phyloP scores from a whole-genome alignment of 495 filamentous ascomycete species.

The Neurospora sp. region DNA sequence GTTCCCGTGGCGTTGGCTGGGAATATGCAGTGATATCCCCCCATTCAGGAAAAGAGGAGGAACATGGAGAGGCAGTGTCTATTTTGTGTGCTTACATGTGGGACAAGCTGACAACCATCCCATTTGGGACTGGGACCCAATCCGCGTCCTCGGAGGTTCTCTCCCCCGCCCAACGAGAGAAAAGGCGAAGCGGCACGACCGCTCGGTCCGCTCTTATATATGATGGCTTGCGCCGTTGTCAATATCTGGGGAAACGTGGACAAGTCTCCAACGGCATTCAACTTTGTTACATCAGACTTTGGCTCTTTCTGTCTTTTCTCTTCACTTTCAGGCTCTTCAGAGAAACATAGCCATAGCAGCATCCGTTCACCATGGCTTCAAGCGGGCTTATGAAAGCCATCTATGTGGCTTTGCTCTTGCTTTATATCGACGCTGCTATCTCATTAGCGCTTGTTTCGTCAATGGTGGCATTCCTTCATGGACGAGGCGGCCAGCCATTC shows the following conservation, averaged over 20 bases:
- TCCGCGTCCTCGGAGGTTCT: background rate
- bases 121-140: background rate
- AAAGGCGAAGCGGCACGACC: background rate
- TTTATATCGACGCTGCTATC: slow-evolving; percentile 34
- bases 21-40: background rate
- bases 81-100: background rate
- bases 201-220: background rate
- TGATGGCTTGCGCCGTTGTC: background rate
- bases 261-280: background rate
- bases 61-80: background rate
- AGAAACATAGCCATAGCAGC: background rate
- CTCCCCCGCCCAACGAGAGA: background rate
- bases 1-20: background rate
- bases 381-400: slow-evolving; percentile 8
- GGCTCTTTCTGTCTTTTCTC: background rate
- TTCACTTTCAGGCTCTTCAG: background rate
- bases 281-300: background rate
- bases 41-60: background rate
- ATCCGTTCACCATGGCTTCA: background rate
- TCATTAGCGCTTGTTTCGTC: slow-evolving; percentile 35
- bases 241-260: background rate
- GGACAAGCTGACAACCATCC: background rate
- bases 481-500: slow-evolving; percentile 21
- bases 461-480: slow-evolving; percentile 40
- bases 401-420: slow-evolving; percentile 22